phyloP scores from a whole-genome alignment of 2,329 filamentous ascomycete genomes.

The Esteya vermicola region DNA sequence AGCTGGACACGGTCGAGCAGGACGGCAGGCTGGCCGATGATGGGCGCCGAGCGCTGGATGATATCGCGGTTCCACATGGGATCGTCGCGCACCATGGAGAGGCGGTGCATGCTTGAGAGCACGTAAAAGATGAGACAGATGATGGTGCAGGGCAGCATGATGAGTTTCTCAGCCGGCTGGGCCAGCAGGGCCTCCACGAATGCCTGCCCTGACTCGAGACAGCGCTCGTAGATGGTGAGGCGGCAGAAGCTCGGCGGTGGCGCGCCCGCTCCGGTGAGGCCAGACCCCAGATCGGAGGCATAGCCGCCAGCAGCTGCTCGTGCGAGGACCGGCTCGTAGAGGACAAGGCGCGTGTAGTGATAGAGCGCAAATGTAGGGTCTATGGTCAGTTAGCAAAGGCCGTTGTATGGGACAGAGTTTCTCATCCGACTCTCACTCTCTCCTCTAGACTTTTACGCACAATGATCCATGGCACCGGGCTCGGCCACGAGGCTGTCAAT shows the following conservation, averaged over 20 bases:
- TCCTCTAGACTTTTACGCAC: no score
- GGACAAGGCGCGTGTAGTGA: conserved; percentile 5
- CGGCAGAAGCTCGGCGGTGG: neutral
- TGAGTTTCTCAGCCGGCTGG: neutral
- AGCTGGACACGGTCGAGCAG: no score
- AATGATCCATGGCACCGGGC: neutral
- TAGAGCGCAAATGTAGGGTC: no score
- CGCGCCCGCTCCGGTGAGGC: no score
- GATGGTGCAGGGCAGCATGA: conserved; percentile 1
- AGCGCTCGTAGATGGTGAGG: conserved; percentile 7
- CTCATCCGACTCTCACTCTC: no score
- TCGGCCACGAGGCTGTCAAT: neutral
- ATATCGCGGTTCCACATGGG: conserved; percentile 20
- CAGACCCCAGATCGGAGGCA: no score
- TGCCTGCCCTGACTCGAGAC: conserved; percentile 5
- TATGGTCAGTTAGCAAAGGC: no score
- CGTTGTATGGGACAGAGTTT: no score
- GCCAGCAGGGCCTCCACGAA: conserved; percentile 7
- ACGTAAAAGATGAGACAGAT: conserved; percentile 6
- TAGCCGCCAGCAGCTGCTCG: neutral
- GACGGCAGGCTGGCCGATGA: no score
- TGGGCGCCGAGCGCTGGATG: conserved; percentile 19
- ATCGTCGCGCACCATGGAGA: conserved; percentile 16
- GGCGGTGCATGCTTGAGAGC: conserved; percentile 6
- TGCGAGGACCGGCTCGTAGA: conserved; percentile 5